Base-by-base conservation (phyloP, 2,329 filamentous ascomycete genomes). In the Cladosporium sp. region DNA sequence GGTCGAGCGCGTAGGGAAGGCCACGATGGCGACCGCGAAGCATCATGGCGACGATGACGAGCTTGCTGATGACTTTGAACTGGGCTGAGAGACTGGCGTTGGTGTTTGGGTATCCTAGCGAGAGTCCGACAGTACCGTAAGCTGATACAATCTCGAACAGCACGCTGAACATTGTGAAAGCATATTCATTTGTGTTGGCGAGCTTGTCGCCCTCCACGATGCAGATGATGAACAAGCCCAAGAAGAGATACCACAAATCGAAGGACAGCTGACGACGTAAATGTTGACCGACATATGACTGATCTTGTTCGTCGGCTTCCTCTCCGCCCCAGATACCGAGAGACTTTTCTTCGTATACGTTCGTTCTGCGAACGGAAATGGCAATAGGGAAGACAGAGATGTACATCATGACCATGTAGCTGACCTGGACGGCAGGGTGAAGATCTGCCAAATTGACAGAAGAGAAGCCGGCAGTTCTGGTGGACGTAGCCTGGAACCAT, bases 381-480 rank as follows among this genome's bases (percentile, higher is more conserved):
- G 95, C 94, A 72, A 98, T 96, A 5, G 94, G 94, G 72, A 97
- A 96, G 67, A 97, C 92, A 66, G 93, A 97, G 68, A 98, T 97
- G 79, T 98, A 98, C 95, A 98, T 98, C 95, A 98, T 98, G 78
- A 98, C 89, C 79, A 98, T 83, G 80, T 97, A 98, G 28, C 93
- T 92, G 15, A 96, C 92, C 74, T 97, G 93, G 66, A 97, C 92
- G 3, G 91, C 95, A 1, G 95, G 93, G 71, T 98, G 93, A 1
- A 99, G 82, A 0, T 86, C 80, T 1, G 90, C 82, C 47, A 98
- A 81, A 75, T 90, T 92, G 71, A 98, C 87, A 34, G 91, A 91
- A 1, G 91, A 85, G 74, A 97, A 97, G 0, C 95, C 94, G 3
- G 95, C 94, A 0, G 95, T 98, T 75, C 95, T 85, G 0, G 94